Evolutionary conservation across 768 basidiomycete genomes (phyloP).

Genomic region (Gloeophyllum trabeum): DNA sequence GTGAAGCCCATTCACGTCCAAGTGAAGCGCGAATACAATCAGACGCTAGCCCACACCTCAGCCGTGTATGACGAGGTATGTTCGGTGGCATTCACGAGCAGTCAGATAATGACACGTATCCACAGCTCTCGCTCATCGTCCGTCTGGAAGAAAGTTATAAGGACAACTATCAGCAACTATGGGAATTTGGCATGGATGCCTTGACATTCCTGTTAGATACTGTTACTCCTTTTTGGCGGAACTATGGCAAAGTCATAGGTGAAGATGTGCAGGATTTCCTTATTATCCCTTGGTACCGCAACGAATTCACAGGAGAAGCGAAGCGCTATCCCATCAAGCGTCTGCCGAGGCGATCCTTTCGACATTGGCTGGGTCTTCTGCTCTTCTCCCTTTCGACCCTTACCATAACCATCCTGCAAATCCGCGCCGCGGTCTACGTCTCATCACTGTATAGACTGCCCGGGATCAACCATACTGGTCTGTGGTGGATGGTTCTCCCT

Average conservation of each 20-base stretch:
- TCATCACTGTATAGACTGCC: slow-evolving; percentile 40
- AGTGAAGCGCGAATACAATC: slow-evolving; percentile 58
- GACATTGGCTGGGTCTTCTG: slow-evolving; percentile 57
- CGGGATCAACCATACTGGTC: slow-evolving; percentile 45
- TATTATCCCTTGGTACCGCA: slow-evolving; percentile 72
- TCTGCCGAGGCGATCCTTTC: slow-evolving; percentile 51
- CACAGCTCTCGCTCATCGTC: slow-evolving; percentile 57
- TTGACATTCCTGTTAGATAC: slow-evolving; percentile 67
- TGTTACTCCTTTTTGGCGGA: slow-evolving; percentile 73
- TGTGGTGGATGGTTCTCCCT: slow-evolving; percentile 54
- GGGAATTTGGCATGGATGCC: slow-evolving; percentile 73
- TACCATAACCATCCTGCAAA: slow-evolving; percentile 41
- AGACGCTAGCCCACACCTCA: slow-evolving; percentile 56
- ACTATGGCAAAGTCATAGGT: slow-evolving; percentile 72
- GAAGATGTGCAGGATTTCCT: slow-evolving; percentile 73
- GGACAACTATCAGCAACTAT: slow-evolving; percentile 71
- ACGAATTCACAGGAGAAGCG: slow-evolving; percentile 73
- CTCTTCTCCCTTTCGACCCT: slow-evolving; percentile 38
- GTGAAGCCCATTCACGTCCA: slow-evolving; percentile 43
- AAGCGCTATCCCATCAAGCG: slow-evolving; percentile 50
- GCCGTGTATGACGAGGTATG: slow-evolving; percentile 68
- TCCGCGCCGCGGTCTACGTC: slow-evolving; percentile 45
- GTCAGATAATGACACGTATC: slow-evolving; percentile 3
- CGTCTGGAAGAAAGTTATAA: slow-evolving; percentile 70
- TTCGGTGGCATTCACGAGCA: slow-evolving; percentile 1